These are phyloP conservation scores for Neonectria sp. DNA, from an alignment of 2,329 filamentous ascomycete species.

Conservation along the genomic window DNA sequence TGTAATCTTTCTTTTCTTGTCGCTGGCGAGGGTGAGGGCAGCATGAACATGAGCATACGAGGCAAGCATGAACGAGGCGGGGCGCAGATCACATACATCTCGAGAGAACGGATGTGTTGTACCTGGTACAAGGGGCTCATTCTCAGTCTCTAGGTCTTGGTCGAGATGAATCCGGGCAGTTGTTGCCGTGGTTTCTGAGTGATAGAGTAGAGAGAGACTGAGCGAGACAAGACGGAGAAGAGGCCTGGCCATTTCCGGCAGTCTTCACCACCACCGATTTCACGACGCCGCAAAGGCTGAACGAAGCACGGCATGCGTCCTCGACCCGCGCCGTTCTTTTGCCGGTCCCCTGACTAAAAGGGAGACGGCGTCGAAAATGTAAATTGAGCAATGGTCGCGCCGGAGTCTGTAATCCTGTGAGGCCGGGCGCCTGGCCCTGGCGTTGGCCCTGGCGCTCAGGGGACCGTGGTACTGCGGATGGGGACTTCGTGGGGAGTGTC, in stretches of 20 bases:
- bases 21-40: neutral
- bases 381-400: slow-evolving; percentile 42
- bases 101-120: neutral
- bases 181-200: slow-evolving; percentile 3
- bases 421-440: slow-evolving; percentile 33
- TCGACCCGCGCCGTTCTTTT: neutral
- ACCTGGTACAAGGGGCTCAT: neutral
- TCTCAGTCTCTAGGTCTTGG: slow-evolving; percentile 1
- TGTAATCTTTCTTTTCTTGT: slow-evolving; percentile 16
- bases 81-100: slow-evolving; percentile 19
- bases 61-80: slow-evolving; percentile 4
- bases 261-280: neutral
- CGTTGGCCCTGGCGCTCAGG: slow-evolving; percentile 41
- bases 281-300: slow-evolving; percentile 1
- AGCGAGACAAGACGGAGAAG: slow-evolving; percentile 19
- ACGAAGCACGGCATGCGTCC: slow-evolving; percentile 2
- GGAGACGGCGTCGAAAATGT: slow-evolving; percentile 26
- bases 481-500: slow-evolving; percentile 19
- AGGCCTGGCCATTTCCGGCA: neutral
- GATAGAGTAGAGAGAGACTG: neutral
- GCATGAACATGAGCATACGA: slow-evolving; percentile 8
- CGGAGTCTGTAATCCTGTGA: slow-evolving; percentile 23
- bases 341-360: slow-evolving; percentile 14
- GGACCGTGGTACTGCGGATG: slow-evolving; percentile 39
- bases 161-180: slow-evolving; percentile 9